Conservation (phyloP, 129 eudicot species). For the Mikania micrantha region DNA sequence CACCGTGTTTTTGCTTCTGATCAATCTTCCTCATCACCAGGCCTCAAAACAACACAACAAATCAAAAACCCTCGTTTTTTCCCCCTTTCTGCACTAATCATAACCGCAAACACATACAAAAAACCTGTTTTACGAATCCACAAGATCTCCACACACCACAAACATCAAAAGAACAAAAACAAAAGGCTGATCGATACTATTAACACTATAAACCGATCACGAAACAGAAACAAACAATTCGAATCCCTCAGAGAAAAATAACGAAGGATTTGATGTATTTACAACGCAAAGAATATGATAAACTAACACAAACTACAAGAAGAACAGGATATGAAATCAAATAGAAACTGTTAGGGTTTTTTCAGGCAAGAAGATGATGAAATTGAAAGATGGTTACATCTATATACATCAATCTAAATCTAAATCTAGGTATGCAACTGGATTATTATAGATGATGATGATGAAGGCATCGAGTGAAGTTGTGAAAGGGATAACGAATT, state of each 20-base stretch:
- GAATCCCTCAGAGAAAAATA: slow-evolving; percentile 24
- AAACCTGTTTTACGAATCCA: neutral
- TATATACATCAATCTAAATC: slow-evolving; percentile 22
- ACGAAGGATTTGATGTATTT: slow-evolving; percentile 30
- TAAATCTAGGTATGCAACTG: slow-evolving; percentile 16
- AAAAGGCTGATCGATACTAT: neutral
- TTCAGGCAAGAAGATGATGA: slow-evolving; percentile 13
- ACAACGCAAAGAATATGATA: slow-evolving; percentile 27
- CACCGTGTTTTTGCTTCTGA: slow-evolving; percentile 33
- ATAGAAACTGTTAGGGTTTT: slow-evolving; percentile 6
- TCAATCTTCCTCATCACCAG: slow-evolving; percentile 67
- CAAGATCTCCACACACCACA: neutral
- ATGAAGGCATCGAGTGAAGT: slow-evolving; percentile 14
- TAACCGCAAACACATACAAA: slow-evolving; percentile 27
- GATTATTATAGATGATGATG: slow-evolving; percentile 7
- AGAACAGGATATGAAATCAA: neutral
- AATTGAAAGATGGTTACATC: neutral
- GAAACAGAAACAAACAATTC: slow-evolving; percentile 13
- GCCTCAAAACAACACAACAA: neutral
- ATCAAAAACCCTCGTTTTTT: slow-evolving; percentile 12
- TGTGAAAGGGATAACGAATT: slow-evolving; percentile 22
- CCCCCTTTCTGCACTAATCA: slow-evolving; percentile 35
- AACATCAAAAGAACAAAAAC: neutral
- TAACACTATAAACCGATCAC: slow-evolving; percentile 14
- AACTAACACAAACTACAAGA: slow-evolving; percentile 5